Percentiles rank a stretch among this genome's conserved stretches.
phyloP scores from a whole-genome alignment of 2,329 filamentous ascomycete genomes.

The Fusarium sp. region DNA sequence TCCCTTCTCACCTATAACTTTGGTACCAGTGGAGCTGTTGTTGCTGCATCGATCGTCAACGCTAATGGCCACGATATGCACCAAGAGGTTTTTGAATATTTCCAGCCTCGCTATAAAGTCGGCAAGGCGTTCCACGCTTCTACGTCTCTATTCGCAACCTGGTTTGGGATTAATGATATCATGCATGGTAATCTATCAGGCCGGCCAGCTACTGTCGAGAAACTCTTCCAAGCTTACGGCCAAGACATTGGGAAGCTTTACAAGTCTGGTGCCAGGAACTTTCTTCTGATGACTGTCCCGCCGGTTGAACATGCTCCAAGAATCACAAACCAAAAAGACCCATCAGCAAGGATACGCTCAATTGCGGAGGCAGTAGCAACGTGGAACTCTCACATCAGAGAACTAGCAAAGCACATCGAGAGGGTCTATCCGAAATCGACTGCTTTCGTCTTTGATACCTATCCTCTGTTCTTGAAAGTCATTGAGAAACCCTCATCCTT shows the following conservation, averaged over 20 bases:
- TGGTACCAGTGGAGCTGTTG: background rate
- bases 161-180: background rate
- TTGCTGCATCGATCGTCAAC: background rate
- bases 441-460: background rate
- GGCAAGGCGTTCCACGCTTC: background rate
- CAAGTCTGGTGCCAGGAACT: background rate
- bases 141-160: background rate
- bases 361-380: background rate
- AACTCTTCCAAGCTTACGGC: background rate
- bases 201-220: background rate
- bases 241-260: background rate
- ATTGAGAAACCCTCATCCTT: background rate
- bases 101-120: background rate
- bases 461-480: background rate
- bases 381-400: background rate
- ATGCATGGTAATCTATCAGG: background rate
- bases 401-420: background rate
- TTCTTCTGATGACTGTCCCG: background rate
- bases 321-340: background rate
- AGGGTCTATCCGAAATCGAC: background rate
- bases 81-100: background rate
- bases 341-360: background rate
- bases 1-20: slow-evolving; percentile 4
- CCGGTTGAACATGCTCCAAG: background rate
- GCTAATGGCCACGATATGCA: background rate